Percentiles rank a stretch among this genome's conserved stretches.
These are phyloP conservation scores for Fusarium sp. DNA, from an alignment of 2,329 filamentous ascomycete genomes.

Conservation along the genomic window DNA sequence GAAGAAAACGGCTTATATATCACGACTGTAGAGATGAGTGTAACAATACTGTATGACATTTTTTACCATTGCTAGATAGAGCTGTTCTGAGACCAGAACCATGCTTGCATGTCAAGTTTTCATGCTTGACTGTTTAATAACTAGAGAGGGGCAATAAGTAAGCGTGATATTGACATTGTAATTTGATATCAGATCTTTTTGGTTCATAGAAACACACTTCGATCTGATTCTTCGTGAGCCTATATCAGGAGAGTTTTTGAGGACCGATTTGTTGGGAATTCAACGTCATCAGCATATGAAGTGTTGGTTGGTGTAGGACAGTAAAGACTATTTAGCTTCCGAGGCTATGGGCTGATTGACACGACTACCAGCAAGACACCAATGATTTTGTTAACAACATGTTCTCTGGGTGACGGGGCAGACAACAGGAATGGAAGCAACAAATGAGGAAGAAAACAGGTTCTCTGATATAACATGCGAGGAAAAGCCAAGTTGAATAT, in stretches of 20 bases:
- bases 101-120: neutral
- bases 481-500: neutral
- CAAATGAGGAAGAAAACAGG: neutral
- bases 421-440: neutral
- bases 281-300: neutral
- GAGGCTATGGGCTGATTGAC: conserved; percentile 30
- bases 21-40: conserved; percentile 14
- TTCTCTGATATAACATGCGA: neutral
- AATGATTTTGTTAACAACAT: neutral
- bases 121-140: neutral
- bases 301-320: neutral
- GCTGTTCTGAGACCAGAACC: neutral
- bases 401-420: neutral
- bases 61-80: neutral
- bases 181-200: neutral
- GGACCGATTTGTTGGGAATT: conserved; percentile 15
- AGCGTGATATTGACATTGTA: neutral
- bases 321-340: conserved; percentile 12
- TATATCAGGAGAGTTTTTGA: neutral
- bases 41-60: conserved; percentile 3
- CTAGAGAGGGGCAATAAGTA: neutral
- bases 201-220: neutral
- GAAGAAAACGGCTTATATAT: conserved; percentile 9
- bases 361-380: conserved; percentile 8
- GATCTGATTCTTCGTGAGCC: neutral